Percentiles rank a stretch among this genome's conserved stretches.
Conservation (phyloP, 2,329 filamentous ascomycete species). For the Cryphonectria carpinicola region DNA sequence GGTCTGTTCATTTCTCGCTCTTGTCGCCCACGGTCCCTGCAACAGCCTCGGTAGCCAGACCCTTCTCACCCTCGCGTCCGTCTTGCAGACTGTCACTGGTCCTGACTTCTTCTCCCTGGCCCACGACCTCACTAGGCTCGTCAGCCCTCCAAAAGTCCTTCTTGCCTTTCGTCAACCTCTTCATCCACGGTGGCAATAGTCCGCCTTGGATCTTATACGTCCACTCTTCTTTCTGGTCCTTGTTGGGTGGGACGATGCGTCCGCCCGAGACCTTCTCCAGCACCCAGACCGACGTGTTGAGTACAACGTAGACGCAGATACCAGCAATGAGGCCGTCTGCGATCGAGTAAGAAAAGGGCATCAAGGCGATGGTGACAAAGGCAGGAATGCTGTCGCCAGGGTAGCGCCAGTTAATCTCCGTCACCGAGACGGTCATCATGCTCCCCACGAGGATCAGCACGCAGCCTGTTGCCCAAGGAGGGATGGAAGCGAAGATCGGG, state of each 20-base stretch:
- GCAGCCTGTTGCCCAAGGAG: constrained; percentile 77
- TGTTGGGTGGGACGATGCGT: constrained; percentile 73
- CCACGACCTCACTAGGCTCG: constrained; percentile 28
- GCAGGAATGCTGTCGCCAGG: constrained; percentile 82
- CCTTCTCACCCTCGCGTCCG: constrained; percentile 17
- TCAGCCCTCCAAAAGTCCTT: constrained; percentile 71
- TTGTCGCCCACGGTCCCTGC: constrained; percentile 14
- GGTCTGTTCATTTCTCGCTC: constrained; percentile 3
- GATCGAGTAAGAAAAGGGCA: constrained; percentile 91
- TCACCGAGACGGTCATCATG: constrained; percentile 79
- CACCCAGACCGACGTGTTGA: constrained; percentile 74
- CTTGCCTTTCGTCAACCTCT: constrained; percentile 66
- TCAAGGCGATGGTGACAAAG: constrained; percentile 80
- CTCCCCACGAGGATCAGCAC: constrained; percentile 83
- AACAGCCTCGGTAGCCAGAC: constrained; percentile 13
- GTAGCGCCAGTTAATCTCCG: constrained; percentile 89
- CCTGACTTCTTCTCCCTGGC: constrained; percentile 13
- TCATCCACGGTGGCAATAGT: constrained; percentile 72
- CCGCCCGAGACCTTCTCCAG: constrained; percentile 69
- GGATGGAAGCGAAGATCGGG: constrained; percentile 76
- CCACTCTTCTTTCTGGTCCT: constrained; percentile 79
- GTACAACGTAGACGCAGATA: constrained; percentile 73
- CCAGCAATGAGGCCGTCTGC: constrained; percentile 84
- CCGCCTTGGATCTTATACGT: constrained; percentile 77
- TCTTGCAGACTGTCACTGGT: constrained; percentile 17